Evolutionary conservation across 805 yeast species (phyloP).

Genomic region (Cyberlindnera petersonii): DNA sequence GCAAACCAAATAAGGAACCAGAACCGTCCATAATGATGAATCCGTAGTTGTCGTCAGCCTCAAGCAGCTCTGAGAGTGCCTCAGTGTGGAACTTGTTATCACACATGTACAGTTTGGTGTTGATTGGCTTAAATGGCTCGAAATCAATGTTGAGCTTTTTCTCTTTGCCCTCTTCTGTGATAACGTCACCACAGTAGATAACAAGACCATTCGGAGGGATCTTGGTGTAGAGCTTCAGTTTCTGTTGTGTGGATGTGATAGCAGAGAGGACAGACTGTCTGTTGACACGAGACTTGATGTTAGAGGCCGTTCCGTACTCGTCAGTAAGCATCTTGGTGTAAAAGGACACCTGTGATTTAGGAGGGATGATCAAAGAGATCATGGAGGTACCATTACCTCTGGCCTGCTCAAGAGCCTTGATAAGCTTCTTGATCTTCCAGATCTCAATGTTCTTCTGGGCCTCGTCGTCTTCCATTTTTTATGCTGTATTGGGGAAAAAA

Average conservation of each 20-base stretch:
- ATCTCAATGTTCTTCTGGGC: slow-evolving; percentile 97
- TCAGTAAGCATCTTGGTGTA: slow-evolving; percentile 90
- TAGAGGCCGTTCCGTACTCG: slow-evolving; percentile 98
- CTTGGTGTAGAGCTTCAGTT: slow-evolving; percentile 79
- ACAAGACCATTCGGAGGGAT: slow-evolving; percentile 96
- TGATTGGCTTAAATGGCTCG: slow-evolving; percentile 98
- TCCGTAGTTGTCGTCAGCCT: slow-evolving; percentile 94
- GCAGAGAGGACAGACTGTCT: slow-evolving; percentile 93
- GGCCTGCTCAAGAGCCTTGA: slow-evolving; percentile 83
- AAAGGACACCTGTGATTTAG: slow-evolving; percentile 88
- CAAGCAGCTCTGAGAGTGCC: slow-evolving; percentile 88
- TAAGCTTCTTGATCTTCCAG: slow-evolving; percentile 96
- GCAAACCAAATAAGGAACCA: slow-evolving; percentile 92
- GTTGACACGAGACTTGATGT: slow-evolving; percentile 96
- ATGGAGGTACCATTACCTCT: slow-evolving; percentile 99
- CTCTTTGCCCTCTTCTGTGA: slow-evolving; percentile 96
- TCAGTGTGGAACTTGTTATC: slow-evolving; percentile 98
- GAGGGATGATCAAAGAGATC: slow-evolving; percentile 95
- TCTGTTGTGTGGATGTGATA: slow-evolving; percentile 96
- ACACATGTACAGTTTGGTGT: slow-evolving; percentile 93
- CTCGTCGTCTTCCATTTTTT: slow-evolving; percentile 46
- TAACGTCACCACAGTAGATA: slow-evolving; percentile 96
- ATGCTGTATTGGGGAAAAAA: not conserved
- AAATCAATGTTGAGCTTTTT: slow-evolving; percentile 95
- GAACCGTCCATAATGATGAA: slow-evolving; percentile 99